Evolutionary conservation across 805 yeast genomes (phyloP).

Genomic region (Candida saitoana): DNA sequence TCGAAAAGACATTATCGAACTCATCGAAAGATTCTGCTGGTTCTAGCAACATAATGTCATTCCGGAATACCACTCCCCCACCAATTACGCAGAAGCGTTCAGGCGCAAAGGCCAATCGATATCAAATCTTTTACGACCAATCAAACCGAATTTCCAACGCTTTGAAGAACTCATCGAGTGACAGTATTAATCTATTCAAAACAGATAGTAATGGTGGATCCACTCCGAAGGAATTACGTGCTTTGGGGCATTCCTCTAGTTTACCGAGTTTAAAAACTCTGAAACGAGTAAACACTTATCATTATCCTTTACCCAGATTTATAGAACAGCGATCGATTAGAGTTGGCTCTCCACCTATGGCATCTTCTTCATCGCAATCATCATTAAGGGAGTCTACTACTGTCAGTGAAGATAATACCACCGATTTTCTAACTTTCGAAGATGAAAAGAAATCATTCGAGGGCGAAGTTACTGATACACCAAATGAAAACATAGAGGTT

Average conservation of each 20-base stretch:
- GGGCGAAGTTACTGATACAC: neutral
- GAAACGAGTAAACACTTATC: conserved; percentile 5
- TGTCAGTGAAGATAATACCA: neutral
- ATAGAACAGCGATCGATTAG: conserved; percentile 1
- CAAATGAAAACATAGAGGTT: neutral
- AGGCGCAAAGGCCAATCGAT: conserved; percentile 43
- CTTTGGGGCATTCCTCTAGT: conserved; percentile 24
- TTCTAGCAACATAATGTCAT: conserved; percentile 9
- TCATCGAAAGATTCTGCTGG: conserved; percentile 27
- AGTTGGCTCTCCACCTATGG: conserved; percentile 5
- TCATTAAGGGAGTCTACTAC: conserved; percentile 2
- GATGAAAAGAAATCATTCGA: too few relatives aligned
- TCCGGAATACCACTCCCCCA: conserved; percentile 15
- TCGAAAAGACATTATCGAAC: conserved; percentile 32
- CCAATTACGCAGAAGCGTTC: conserved; percentile 22
- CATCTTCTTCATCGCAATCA: neutral
- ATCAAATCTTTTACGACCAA: conserved; percentile 46
- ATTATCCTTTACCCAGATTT: conserved; percentile 1
- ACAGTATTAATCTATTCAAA: conserved; percentile 19
- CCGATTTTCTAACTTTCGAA: neutral
- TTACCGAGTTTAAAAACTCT: conserved; percentile 19
- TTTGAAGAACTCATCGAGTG: conserved; percentile 28
- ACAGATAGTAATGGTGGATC: conserved; percentile 11
- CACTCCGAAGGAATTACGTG: conserved; percentile 2
- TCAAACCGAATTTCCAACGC: conserved; percentile 43